Evolutionary conservation across 2,329 filamentous ascomycete genomes (phyloP).

Genomic region (Colletotrichum simmondsii): DNA sequence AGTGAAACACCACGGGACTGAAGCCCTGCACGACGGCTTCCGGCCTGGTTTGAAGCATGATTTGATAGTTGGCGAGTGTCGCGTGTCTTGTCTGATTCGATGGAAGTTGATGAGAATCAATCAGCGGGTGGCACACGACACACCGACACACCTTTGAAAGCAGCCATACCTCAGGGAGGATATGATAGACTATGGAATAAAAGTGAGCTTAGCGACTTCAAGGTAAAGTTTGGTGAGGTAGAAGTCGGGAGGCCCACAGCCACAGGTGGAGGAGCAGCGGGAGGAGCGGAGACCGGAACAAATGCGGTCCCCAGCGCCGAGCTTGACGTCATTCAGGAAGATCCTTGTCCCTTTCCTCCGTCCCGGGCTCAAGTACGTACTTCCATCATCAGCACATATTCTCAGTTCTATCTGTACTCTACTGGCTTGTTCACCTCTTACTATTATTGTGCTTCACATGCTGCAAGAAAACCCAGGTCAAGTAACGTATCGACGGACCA

Average conservation of each 20-base stretch:
- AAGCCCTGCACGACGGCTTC: conserved; percentile 2
- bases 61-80: not conserved
- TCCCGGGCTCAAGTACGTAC: not conserved
- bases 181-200: not conserved
- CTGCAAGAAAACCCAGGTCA: not conserved
- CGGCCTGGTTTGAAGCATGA: not conserved
- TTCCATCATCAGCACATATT: not conserved
- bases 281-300: conserved; percentile 5
- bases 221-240: not conserved
- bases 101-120: not conserved
- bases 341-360: not conserved
- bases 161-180: not conserved
- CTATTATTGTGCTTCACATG: not conserved
- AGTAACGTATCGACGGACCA: not conserved
- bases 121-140: not conserved
- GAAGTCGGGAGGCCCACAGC: not conserved
- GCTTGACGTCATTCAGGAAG: conserved; percentile 22
- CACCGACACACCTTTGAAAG: conserved; percentile 13
- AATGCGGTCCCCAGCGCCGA: conserved; percentile 13
- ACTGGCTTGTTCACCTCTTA: too few relatives aligned
- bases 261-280: not conserved
- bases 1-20: not conserved
- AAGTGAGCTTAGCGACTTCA: not conserved
- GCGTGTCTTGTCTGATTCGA: conserved; percentile 2
- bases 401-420: too few relatives aligned